These are phyloP conservation scores for Yamadazyma sp. DNA, from an alignment of 1,139 yeast species.

Conservation along the genomic window DNA sequence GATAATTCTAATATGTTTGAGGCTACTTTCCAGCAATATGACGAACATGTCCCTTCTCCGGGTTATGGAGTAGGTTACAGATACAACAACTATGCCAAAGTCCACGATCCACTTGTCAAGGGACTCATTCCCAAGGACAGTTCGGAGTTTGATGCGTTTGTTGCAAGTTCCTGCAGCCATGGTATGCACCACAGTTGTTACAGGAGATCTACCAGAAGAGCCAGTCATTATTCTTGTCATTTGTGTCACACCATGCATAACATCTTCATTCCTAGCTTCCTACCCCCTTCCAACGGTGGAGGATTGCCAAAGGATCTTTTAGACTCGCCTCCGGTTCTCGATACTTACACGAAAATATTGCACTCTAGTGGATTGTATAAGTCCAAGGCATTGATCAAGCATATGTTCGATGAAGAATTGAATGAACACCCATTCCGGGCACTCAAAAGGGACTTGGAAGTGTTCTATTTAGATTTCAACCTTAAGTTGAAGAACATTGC, in stretches of 20 bases:
- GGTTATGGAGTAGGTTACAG: slow-evolving; percentile 15
- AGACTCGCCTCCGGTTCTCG: slow-evolving; percentile 15
- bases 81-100: not conserved
- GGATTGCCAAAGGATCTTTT: slow-evolving; percentile 14
- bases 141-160: slow-evolving; percentile 23
- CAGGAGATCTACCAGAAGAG: slow-evolving; percentile 28
- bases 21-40: slow-evolving; percentile 29
- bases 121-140: not conserved
- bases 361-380: slow-evolving; percentile 16
- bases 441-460: slow-evolving; percentile 12
- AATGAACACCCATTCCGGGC: slow-evolving; percentile 10
- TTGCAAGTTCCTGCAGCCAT: slow-evolving; percentile 66
- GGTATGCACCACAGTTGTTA: slow-evolving; percentile 64
- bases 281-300: slow-evolving; percentile 21
- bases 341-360: slow-evolving; percentile 21
- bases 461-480: slow-evolving; percentile 14
- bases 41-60: slow-evolving; percentile 17
- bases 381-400: slow-evolving; percentile 9
- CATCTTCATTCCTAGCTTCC: slow-evolving; percentile 44
- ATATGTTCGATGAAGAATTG: slow-evolving; percentile 11
- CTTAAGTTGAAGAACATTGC: slow-evolving; percentile 9
- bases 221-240: slow-evolving; percentile 52
- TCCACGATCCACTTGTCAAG: not conserved
- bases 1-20: slow-evolving; percentile 11
- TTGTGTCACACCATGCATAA: slow-evolving; percentile 58